Base-by-base conservation (phyloP, 176 grass and related monocot species). In the Rhipidocladum racemiflorum region DNA sequence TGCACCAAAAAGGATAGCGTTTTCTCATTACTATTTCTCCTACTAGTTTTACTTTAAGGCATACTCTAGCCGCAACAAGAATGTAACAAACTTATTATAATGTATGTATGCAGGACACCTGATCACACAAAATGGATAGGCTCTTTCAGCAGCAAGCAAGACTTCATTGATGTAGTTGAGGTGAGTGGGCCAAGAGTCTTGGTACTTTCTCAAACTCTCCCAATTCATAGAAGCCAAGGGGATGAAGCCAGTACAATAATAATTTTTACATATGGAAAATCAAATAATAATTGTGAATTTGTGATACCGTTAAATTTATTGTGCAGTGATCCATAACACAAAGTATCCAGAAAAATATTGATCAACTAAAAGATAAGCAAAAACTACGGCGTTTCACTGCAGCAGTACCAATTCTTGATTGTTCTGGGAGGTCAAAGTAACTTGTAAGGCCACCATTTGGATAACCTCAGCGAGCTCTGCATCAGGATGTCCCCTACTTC, bases 41-140 rank as follows among this genome's bases (percentile, higher is more conserved):
- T 60, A 18, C 0, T 81, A 56, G 51, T 59, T 17, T 39, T 21
- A 45, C 5, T 81, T 42, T 6, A 16, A 28, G 16, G 29, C 15
- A 17, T 63, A 30, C 9, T 76, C 14, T 77, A 56, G 14, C 6
- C 46, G 29, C 46, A 54, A 72, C 9, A 76, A 14, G 0, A 75
- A 50, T 73, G 21, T 50, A 20, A 13, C 60, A 63, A 36, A 42
- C 20, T 66, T 20, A 40, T 42, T 67, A 13, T 55, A 38, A 77
- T 20, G 11, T 65, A 63, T 28, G 65, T 70, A 63, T 75, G 45
- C 82, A 97, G 95, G n/a, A n/a, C n/a, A n/a, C n/a, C n/a, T n/a
- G 79, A 97, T 86, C 90, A 97, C 61, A 97, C 95, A 85, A 97
- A 97, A 91, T 97, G 95, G 95, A 88, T 97, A 76, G 95, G 92